These are phyloP conservation scores for Sphagnum magellanicum DNA, from an alignment of 228 moss, liverwort and hornwort species.

Conservation along the genomic window DNA sequence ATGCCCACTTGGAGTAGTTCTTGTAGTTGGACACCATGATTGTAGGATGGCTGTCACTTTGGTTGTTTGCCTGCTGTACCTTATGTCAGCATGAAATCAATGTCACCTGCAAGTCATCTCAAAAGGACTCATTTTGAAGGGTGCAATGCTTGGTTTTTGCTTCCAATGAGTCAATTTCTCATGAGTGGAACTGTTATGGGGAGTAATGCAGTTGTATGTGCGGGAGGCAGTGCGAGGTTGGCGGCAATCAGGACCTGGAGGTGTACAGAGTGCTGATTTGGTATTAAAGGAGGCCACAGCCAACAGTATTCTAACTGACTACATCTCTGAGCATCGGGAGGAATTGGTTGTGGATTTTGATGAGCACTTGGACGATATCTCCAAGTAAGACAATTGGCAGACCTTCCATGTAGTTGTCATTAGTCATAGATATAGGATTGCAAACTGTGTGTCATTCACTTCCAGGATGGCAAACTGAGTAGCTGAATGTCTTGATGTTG, in stretches of 20 bases:
- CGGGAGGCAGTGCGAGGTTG: slow-evolving; percentile 58
- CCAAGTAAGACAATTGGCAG: slow-evolving; percentile 32
- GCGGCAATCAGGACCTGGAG: slow-evolving; percentile 26
- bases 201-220: slow-evolving; percentile 42
- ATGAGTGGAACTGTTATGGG: neutral
- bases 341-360: slow-evolving; percentile 71
- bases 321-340: slow-evolving; percentile 72
- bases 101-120: too few species aligned
- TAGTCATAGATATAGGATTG: neutral
- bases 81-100: too few species aligned
- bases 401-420: neutral
- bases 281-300: slow-evolving; percentile 61
- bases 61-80: too few species aligned
- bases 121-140: neutral
- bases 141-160: neutral
- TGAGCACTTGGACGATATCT: slow-evolving; percentile 82
- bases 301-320: slow-evolving; percentile 64
- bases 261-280: slow-evolving; percentile 26
- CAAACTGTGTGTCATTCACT: neutral
- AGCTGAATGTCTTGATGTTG: neutral
- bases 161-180: neutral
- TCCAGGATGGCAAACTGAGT: neutral
- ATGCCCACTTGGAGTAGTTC: neutral
- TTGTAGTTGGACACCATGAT: neutral
- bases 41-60: neutral